Percentiles rank a stretch among this genome's conserved stretches.
phyloP scores from a whole-genome alignment of 345 rosid genomes.

The Kernera saxatilis region DNA sequence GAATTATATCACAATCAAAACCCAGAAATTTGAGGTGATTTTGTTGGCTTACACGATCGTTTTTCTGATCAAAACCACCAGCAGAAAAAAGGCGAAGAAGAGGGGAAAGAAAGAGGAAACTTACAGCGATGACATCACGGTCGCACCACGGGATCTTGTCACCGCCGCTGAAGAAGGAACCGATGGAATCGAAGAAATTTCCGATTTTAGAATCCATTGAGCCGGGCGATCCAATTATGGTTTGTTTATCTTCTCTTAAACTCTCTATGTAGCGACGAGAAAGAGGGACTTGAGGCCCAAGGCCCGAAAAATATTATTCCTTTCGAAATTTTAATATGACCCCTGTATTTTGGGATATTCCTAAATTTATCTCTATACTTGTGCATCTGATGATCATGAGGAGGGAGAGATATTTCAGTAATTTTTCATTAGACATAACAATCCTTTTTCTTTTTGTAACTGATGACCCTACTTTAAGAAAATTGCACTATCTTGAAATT shows the following conservation, averaged over 20 bases:
- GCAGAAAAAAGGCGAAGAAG: background rate
- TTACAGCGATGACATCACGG: conserved; percentile 58
- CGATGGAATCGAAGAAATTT: conserved; percentile 43
- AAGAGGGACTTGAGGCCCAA: background rate
- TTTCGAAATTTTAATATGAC: background rate
- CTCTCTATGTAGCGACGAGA: background rate
- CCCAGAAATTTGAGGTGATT: background rate
- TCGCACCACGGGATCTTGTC: conserved; percentile 89
- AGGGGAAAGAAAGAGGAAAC: conserved; percentile 1
- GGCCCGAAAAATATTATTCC: background rate
- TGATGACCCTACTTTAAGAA: no score
- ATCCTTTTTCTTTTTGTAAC: no score
- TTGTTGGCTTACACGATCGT: background rate
- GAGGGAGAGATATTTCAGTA: no score
- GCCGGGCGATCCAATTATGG: background rate
- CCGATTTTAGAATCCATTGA: conserved; percentile 25
- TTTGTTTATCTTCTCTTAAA: background rate
- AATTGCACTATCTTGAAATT: no score
- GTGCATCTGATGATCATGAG: no score
- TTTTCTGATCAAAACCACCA: background rate
- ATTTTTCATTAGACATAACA: no score
- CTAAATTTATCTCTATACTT: background rate
- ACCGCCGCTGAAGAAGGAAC: conserved; percentile 60
- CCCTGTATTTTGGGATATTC: background rate
- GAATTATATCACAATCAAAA: background rate